phyloP scores from a whole-genome alignment of 208 protist species.

The Phytomonas serpens region DNA sequence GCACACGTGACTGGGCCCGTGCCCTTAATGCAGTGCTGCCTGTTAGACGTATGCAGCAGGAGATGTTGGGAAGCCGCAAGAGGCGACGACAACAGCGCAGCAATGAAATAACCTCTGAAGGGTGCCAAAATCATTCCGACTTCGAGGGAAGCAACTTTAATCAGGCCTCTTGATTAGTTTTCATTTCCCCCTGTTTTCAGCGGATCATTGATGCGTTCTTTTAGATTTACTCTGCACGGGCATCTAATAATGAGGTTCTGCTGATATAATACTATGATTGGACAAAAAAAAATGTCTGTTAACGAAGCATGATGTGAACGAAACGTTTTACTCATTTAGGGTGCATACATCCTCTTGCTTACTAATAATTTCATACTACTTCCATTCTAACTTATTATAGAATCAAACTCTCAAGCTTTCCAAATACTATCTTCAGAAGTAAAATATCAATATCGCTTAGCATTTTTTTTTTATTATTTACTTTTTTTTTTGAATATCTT shows the following conservation, averaged over 20 bases:
- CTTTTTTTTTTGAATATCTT: too few relatives aligned
- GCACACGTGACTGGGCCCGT: conserved; percentile 35
- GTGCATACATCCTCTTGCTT: neutral
- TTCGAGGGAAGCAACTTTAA: neutral
- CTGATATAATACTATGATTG: neutral
- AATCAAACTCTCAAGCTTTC: neutral
- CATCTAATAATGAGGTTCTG: neutral
- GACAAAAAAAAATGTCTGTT: neutral
- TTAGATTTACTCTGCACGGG: neutral
- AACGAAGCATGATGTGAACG: neutral
- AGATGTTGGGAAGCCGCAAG: conserved; percentile 19
- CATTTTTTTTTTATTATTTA: neutral
- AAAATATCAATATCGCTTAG: neutral
- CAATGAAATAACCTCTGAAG: neutral
- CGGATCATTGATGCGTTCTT: neutral
- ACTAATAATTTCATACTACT: neutral
- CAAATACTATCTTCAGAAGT: conserved; percentile 4
- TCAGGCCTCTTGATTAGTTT: neutral
- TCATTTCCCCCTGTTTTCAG: neutral
- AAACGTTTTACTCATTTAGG: neutral
- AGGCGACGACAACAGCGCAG: conserved; percentile 11
- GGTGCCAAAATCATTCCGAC: neutral
- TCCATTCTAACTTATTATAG: neutral
- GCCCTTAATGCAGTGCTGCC: conserved; percentile 69
- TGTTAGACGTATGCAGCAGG: conserved; percentile 44